Conservation (phyloP, 305 asterid genomes). For the Solanum chacoense region DNA sequence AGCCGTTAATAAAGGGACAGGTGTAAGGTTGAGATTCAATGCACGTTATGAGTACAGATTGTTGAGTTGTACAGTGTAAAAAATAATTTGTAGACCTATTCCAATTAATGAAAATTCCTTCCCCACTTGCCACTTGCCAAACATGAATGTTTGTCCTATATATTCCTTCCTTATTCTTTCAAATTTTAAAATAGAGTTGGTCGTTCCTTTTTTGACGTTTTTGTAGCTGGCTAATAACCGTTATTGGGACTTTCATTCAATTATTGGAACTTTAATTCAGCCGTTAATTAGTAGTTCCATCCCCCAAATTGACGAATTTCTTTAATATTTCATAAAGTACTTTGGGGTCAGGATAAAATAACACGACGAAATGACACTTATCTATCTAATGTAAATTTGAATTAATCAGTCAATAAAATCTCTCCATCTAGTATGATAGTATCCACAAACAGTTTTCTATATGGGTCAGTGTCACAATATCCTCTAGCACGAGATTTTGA, state of each 20-base stretch:
- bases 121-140: not conserved
- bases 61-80: conserved; percentile 11
- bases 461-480: not conserved
- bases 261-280: not conserved
- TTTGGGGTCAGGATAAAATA: too few relatives aligned
- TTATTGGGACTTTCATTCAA: not conserved
- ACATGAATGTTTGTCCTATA: not conserved
- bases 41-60: conserved; percentile 12
- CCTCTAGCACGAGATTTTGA: not conserved
- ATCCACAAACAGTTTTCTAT: not conserved
- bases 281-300: not conserved
- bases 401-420: not conserved
- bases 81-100: not conserved
- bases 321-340: not conserved
- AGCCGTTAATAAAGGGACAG: conserved; percentile 18
- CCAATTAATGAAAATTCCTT: not conserved
- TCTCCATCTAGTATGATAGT: not conserved
- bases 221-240: not conserved
- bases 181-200: not conserved
- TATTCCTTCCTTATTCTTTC: not conserved
- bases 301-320: not conserved
- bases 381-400: not conserved
- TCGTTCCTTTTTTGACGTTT: not conserved
- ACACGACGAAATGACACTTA: too few relatives aligned
- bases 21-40: conserved; percentile 11